Evolutionary conservation across 2,329 filamentous ascomycete genomes (phyloP).

Genomic region (Colletotrichum destructivum): DNA sequence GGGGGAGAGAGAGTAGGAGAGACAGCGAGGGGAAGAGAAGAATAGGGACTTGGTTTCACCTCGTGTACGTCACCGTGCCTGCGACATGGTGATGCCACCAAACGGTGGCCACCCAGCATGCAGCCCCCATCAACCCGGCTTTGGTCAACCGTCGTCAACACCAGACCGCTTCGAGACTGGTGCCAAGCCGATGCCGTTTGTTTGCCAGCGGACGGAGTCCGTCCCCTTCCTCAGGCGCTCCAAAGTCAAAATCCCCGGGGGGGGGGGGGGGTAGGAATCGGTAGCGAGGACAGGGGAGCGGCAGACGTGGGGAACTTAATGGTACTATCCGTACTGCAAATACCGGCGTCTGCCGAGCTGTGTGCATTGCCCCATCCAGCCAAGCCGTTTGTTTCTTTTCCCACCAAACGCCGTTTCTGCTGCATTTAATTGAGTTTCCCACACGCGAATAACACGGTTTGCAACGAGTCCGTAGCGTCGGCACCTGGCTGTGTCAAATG

Average conservation of each 20-base stretch:
- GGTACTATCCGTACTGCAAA: too few species aligned
- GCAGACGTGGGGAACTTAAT: neutral
- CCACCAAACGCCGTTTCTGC: neutral
- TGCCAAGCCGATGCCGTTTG: neutral
- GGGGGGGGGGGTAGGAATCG: neutral
- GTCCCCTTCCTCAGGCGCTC: neutral
- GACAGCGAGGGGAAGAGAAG: too few species aligned
- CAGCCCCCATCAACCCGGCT: neutral
- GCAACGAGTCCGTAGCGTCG: too few species aligned
- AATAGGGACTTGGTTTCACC: slow-evolving; percentile 14
- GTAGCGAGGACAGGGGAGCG: neutral
- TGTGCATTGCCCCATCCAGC: neutral
- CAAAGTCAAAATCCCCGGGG: neutral
- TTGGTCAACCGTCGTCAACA: neutral
- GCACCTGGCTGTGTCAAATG: too few species aligned
- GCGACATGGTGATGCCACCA: slow-evolving; percentile 30
- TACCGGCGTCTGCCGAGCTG: slow-evolving; percentile 2
- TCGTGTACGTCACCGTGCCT: slow-evolving; percentile 39
- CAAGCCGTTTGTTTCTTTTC: neutral
- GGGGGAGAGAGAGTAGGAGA: neutral
- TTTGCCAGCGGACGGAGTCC: too few species aligned
- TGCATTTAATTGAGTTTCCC: neutral
- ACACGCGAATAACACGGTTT: neutral
- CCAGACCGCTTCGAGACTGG: neutral
- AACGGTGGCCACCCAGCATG: slow-evolving; percentile 22